Evolutionary conservation across 371 early-diverging fungal genomes (phyloP).

Genomic region (Mucor circinelloides): DNA sequence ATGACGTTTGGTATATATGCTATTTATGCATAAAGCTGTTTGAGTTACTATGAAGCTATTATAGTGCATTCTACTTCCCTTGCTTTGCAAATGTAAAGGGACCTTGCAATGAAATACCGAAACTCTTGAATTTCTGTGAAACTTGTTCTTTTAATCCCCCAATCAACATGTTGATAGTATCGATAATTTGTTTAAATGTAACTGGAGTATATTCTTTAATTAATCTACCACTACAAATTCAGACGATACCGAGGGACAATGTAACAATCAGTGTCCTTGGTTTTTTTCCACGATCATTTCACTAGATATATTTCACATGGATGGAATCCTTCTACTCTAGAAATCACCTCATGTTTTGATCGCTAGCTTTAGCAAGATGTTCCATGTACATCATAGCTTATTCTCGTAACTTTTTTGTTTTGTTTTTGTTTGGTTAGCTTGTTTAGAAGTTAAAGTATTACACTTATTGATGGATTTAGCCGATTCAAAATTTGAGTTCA

Average conservation of each 20-base stretch:
- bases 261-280: not conserved
- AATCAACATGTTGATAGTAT: not conserved
- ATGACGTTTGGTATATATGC: not conserved
- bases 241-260: not conserved
- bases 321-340: not conserved
- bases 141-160: not conserved
- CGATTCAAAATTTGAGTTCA: not conserved
- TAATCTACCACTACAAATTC: not conserved
- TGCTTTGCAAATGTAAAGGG: not conserved
- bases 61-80: not conserved
- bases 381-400: not conserved
- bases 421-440: not conserved
- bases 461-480: not conserved
- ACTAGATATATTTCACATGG: not conserved
- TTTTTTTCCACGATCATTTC: not conserved
- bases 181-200: not conserved
- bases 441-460: not conserved
- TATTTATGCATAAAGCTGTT: not conserved
- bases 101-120: not conserved
- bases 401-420: not conserved
- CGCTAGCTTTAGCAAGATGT: not conserved
- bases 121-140: not conserved
- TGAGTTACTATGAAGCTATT: not conserved
- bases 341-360: not conserved
- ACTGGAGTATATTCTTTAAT: not conserved